Conservation (phyloP, 257 asterid species). For the Mentha longifolia region DNA sequence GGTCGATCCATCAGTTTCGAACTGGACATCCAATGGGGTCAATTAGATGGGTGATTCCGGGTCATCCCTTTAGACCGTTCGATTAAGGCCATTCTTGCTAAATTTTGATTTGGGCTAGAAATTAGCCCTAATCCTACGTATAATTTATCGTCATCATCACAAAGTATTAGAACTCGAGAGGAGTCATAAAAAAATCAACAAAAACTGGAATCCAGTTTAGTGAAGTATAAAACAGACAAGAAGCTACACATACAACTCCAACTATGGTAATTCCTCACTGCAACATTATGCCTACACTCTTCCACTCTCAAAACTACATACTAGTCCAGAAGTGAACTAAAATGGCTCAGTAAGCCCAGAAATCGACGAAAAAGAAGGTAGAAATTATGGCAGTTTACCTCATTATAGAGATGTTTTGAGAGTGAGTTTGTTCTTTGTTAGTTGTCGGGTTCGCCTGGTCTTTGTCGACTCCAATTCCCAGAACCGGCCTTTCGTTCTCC, state of each 20-base stretch:
- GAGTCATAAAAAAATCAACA: not conserved
- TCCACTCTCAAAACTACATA: conserved; percentile 4
- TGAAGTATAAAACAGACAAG: conserved; percentile 16
- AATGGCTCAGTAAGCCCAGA: conserved; percentile 6
- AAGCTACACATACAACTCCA: conserved; percentile 23
- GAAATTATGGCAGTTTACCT: not conserved
- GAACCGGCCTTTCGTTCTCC: conserved; percentile 88
- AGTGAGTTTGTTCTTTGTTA: conserved; percentile 27
- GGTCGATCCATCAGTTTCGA: no score
- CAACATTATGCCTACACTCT: conserved; percentile 11
- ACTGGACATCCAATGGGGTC: no score
- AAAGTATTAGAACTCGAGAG: not conserved
- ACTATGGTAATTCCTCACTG: conserved; percentile 20
- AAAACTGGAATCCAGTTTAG: not conserved
- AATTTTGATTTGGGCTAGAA: no score
- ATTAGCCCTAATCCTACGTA: no score
- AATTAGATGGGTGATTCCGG: no score
- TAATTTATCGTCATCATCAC: not conserved
- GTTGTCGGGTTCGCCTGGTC: conserved; percentile 62
- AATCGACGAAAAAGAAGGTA: not conserved
- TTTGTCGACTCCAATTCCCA: conserved; percentile 68
- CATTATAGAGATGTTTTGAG: not conserved
- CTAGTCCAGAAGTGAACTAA: not conserved
- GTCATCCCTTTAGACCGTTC: no score
- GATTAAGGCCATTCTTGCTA: no score